Conservation (phyloP, 164 flowering plant species). For the Dillenia suffruticosa region DNA sequence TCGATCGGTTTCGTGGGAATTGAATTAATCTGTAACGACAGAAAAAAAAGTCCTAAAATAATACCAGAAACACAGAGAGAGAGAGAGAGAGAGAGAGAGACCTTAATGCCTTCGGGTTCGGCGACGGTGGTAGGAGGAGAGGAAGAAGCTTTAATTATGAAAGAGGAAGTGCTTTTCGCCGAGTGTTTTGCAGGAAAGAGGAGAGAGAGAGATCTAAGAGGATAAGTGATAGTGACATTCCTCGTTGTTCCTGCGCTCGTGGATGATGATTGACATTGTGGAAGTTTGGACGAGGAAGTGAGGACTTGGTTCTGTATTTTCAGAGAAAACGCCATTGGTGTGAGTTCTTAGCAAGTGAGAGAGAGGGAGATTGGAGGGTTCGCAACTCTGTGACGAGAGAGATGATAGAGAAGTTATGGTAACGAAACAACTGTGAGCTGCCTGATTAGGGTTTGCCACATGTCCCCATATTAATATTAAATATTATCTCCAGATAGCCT, state of each 20-base stretch:
- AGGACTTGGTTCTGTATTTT: constrained; percentile 13
- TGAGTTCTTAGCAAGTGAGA: no score
- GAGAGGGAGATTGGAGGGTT: no score
- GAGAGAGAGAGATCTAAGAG: constrained; percentile 3
- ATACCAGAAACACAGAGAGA: background rate
- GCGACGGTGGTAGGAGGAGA: constrained; percentile 42
- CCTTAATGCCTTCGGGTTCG: constrained; percentile 53
- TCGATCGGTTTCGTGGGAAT: constrained; percentile 85
- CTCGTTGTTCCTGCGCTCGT: background rate
- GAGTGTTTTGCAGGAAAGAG: constrained; percentile 5
- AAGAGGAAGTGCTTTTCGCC: constrained; percentile 8
- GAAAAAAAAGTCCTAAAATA: constrained; percentile 2
- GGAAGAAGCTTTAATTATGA: constrained; percentile 34
- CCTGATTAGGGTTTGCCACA: no score
- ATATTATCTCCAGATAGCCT: no score
- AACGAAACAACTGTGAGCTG: no score
- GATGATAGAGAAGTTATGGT: no score
- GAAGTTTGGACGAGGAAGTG: constrained; percentile 8
- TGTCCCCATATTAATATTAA: no score
- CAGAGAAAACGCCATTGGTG: constrained; percentile 15
- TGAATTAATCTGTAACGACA: constrained; percentile 41
- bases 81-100: constrained; percentile 8
- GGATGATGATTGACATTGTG: constrained; percentile 6
- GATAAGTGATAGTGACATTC: constrained; percentile 7
- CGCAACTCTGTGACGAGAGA: no score